Evolutionary conservation across 2,329 filamentous ascomycete genomes (phyloP), one percentile per base, ranked within the genome.

Genomic region (Rhinocladiella mackenziei): DNA sequence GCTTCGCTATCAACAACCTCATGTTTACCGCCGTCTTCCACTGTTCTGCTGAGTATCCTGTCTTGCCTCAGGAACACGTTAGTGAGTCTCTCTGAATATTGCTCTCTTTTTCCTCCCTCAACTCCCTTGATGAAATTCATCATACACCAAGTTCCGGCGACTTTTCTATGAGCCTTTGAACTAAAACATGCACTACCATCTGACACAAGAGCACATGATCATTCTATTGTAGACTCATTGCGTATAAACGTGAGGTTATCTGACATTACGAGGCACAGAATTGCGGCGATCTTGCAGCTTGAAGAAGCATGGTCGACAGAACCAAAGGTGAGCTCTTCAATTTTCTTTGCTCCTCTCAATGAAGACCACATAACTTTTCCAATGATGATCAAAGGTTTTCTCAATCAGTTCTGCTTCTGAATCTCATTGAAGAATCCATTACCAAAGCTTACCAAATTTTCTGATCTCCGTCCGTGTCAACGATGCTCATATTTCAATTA

Each of bases 351-450:
- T 25, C 43, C 10, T 28, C 41, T 61, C 59, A 42, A 11, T 5
- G 13, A 33, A 9, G 7, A 7, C 13, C 30, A 3, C 32, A 4
- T 20, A 19, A 35, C 34, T 37, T 15, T 32, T 37, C 5, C 20
- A 26, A 28, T 73, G 71, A 73, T 74, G 71, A 73, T 64, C 67
- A 62, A 69, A 50, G 51, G 40, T 54, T 54, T 56, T 65, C 8
- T 60, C 68, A 67, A 70, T 73, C 75, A 78, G 75, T 78, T 78
- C 75, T 78, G 75, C 75, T 78, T 76, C 75, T 76, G 75, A 68
- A 76, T 75, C 63, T 60, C 46, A 56, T 61, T 74, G 77, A 75
- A 76, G 73, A 75, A 77, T 63, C 75, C 69, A 61, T 59, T 68
- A 68, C 71, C 74, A 75, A n/a, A 72, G 66, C 72, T 73, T 77